Evolutionary conservation across 2,329 filamentous ascomycete species (phyloP), one percentile per base, ranked within the genome.

Genomic region (Graphiopsis chlorocephala): DNA sequence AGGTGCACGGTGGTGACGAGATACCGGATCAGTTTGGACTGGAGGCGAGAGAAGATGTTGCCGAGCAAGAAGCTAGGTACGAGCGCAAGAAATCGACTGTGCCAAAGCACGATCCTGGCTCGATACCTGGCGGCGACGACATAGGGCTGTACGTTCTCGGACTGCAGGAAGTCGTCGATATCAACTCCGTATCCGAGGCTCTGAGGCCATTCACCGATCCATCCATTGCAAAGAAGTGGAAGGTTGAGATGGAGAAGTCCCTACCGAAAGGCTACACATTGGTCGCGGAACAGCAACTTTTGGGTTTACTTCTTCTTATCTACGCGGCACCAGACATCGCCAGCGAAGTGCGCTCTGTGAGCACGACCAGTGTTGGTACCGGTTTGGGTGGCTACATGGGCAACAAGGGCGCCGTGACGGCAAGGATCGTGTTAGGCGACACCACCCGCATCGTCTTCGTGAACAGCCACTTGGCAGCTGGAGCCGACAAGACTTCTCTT

Each of bases 381-480:
- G 95, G 95, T 0, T 78, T 98, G 50, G 86, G 96, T 78, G 94
- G 94, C 0, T 97, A 97, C 73, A 89, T 97, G 81, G 95, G 95
- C 11, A 99, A 99, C 77, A 99, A 99, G 76, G 95, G 95, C 1
- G 94, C 91, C 4, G 90, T 97, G 0, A 86, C 89, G 3, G 90
- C 90, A 4, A 86, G 94, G 23, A 81, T 99, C 4, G 83, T 99
- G 0, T 80, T 99, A 0, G 95, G 94, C 1, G 95, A 97, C 76
- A 93, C 93, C 0, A 97, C 95, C 0, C 86, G 90, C 31, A 80
- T 99, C 63, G 89, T 95, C 26, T 97, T 99, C 75, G 83, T 97
- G 69, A 97, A 99, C 76, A 92, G 87, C 64, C 95, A 99, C 79
- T 83, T 99, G 26, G 90, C 93, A 67, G 96, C 94, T 61, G 95